Evolutionary conservation across 352 stramenopile genomes (phyloP).

Genomic region (Thraustotheca clavata): DNA sequence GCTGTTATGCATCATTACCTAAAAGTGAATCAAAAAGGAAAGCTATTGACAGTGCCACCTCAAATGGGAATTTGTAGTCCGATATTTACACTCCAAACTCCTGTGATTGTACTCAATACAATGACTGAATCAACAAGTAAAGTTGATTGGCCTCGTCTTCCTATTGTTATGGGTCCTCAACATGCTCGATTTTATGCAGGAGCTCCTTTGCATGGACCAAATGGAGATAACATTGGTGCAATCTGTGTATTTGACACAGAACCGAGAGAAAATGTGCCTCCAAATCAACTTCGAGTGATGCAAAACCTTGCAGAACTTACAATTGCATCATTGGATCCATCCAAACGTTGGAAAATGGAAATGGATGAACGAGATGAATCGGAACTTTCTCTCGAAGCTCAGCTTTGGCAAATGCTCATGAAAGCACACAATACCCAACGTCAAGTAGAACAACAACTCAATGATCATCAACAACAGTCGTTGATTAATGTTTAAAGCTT

Average conservation of each 20-base stretch:
- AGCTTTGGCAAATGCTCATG: constrained; percentile 60
- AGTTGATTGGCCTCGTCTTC: constrained; percentile 48
- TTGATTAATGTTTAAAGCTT: constrained; percentile 58
- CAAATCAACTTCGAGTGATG: constrained; percentile 36
- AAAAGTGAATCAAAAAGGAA: constrained; percentile 34
- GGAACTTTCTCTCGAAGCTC: constrained; percentile 45
- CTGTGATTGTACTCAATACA: constrained; percentile 45
- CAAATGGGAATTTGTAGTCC: constrained; percentile 65
- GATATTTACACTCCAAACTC: constrained; percentile 35
- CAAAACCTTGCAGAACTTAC: constrained; percentile 33
- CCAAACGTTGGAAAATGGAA: background rate
- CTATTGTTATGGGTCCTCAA: constrained; percentile 61
- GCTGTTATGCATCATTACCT: constrained; percentile 30
- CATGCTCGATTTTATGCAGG: constrained; percentile 63
- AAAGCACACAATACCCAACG: constrained; percentile 63
- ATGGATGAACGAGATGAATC: constrained; percentile 4
- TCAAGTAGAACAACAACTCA: constrained; percentile 51
- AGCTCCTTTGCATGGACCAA: constrained; percentile 43
- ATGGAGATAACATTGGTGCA: constrained; percentile 39
- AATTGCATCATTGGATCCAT: background rate
- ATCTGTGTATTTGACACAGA: constrained; percentile 59
- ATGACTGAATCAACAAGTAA: constrained; percentile 23
- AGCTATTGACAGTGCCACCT: constrained; percentile 43
- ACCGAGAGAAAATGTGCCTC: constrained; percentile 28
- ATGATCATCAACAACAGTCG: constrained; percentile 42